Conservation (phyloP, 2,329 filamentous ascomycete genomes). For the Cercospora beticola region DNA sequence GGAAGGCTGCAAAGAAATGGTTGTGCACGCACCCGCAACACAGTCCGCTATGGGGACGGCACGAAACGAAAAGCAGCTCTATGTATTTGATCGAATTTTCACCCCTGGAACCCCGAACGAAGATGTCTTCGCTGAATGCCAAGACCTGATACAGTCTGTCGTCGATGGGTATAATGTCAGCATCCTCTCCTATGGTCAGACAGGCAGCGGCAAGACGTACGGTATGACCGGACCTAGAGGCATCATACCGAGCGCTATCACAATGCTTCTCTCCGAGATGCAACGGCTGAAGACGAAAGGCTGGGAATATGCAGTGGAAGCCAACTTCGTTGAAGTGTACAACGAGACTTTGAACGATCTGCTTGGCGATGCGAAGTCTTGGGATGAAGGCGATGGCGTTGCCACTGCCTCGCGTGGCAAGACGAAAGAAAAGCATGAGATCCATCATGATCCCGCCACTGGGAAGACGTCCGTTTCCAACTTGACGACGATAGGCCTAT, state of each 20-base stretch:
- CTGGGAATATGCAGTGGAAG: slow-evolving; percentile 92
- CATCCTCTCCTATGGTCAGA: slow-evolving; percentile 98
- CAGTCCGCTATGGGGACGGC: slow-evolving; percentile 75
- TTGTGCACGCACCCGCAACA: slow-evolving; percentile 78
- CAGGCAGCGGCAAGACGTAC: slow-evolving; percentile 92
- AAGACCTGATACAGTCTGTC: slow-evolving; percentile 92
- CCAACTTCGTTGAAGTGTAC: slow-evolving; percentile 95
- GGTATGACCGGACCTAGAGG: slow-evolving; percentile 91
- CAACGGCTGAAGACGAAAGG: slow-evolving; percentile 82
- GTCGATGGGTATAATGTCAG: slow-evolving; percentile 98
- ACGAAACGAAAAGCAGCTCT: slow-evolving; percentile 75
- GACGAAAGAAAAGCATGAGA: slow-evolving; percentile 77
- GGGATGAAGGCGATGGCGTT: slow-evolving; percentile 49
- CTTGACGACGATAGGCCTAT: slow-evolving; percentile 73
- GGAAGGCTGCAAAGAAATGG: slow-evolving; percentile 83
- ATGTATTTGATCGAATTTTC: slow-evolving; percentile 93
- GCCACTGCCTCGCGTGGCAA: slow-evolving; percentile 31
- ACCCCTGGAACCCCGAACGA: slow-evolving; percentile 72
- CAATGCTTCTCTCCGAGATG: slow-evolving; percentile 90
- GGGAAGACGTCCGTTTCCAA: slow-evolving; percentile 82
- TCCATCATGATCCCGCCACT: slow-evolving; percentile 78
- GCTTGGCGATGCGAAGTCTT: slow-evolving; percentile 67
- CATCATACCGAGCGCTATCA: slow-evolving; percentile 91
- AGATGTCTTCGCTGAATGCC: slow-evolving; percentile 93
- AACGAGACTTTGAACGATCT: slow-evolving; percentile 96